Evolutionary conservation across 148 eudicot genomes (phyloP).

Genomic region (Vaccinium macrocarpon): DNA sequence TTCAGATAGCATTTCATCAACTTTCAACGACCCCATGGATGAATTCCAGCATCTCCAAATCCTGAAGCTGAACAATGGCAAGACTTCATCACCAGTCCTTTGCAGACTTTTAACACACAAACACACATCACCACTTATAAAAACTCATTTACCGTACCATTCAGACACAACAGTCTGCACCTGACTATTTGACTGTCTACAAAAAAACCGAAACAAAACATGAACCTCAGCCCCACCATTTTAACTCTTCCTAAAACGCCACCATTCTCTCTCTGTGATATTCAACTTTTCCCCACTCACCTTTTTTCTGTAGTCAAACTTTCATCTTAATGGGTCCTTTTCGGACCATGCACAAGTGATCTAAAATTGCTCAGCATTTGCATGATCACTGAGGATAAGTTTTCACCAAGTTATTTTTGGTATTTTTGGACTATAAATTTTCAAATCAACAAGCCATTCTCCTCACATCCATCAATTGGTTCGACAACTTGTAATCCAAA

Average conservation of each 20-base stretch:
- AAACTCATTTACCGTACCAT: constrained; percentile 8
- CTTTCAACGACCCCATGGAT: neutral
- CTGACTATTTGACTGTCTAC: constrained; percentile 5
- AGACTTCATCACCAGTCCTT: constrained; percentile 11
- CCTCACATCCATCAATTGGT: too few species aligned
- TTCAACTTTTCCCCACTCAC: neutral
- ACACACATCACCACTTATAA: neutral
- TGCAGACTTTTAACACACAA: constrained; percentile 17
- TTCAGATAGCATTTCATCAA: neutral
- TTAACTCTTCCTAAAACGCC: neutral
- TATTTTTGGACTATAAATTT: too few species aligned
- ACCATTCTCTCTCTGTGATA: neutral
- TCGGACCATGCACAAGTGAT: neutral
- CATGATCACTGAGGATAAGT: neutral
- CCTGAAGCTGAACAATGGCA: too few species aligned
- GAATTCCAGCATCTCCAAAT: constrained; percentile 21
- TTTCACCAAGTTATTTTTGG: too few species aligned
- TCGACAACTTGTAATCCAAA: too few species aligned
- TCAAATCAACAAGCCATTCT: too few species aligned
- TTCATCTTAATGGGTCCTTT: neutral
- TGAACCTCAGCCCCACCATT: constrained; percentile 6
- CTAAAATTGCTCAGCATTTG: neutral
- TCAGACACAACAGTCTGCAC: constrained; percentile 4
- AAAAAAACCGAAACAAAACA: constrained; percentile 1
- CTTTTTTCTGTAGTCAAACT: neutral